Base-by-base conservation (phyloP, 2,329 filamentous ascomycete genomes). In the Akanthomyces lecanii region DNA sequence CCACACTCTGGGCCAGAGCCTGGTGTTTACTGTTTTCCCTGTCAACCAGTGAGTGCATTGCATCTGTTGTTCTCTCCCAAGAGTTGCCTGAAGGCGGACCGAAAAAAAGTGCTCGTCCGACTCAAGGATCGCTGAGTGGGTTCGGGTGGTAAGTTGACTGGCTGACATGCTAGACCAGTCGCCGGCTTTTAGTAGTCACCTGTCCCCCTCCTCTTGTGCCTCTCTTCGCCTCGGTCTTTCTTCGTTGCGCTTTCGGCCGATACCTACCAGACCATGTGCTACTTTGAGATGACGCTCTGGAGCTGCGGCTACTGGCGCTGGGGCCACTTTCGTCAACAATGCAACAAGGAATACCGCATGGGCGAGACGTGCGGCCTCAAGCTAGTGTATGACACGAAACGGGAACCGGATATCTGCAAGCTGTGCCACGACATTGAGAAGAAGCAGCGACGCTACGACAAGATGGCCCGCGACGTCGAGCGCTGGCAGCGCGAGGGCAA, bases 281-380 rank as follows among this genome's bases (percentile, higher is more conserved):
- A 95, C 82, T 98, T 93, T 82, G 92, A 97, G 72, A 90, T 94
- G 78, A 92, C 89, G 75, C 85, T 86, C 70, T 97, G 90, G 84
- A 77, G 77, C 63, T 98, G 94, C 79, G 90, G 90, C 72, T 94
- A 92, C 83, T 97, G 90, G 89, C 92, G 92, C 77, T 98, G 93
- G 93, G 90, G 91, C 68, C 89, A 89, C 79, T 97, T 97, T 81
- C 88, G 90, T 68, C 86, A 93, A 76, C 93, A 96, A 75, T 98
- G 94, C 83, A 89, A 90, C 76, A 92, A 92, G 77, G 94, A 97
- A 76, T 96, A 96, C 79, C 90, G 94, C 68, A 97, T 91, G 68
- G 94, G 94, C 71, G 94, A 98, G 82, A 97, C 94, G 44, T 98
- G 94, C 78, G 94, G 94, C 66, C 89, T 97, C 79, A 96, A 92